phyloP scores from a whole-genome alignment of 1,284 basidiomycete species.

The Paramarasmius palmivorus region DNA sequence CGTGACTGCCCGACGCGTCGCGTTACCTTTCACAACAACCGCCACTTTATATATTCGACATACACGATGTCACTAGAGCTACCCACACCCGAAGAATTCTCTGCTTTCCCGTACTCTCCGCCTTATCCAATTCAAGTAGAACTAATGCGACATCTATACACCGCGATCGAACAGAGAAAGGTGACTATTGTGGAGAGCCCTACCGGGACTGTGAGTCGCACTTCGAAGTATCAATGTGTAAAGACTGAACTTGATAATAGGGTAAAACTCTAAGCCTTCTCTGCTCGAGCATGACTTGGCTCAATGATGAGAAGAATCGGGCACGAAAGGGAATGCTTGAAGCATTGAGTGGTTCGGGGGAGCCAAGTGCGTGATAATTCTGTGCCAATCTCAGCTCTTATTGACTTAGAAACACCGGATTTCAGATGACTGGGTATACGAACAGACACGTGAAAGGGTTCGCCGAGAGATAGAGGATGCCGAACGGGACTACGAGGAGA shows the following conservation, averaged over 20 bases:
- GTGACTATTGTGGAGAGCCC: slow-evolving; percentile 86
- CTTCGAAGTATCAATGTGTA: slow-evolving; percentile 2
- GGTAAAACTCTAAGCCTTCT: slow-evolving; percentile 88
- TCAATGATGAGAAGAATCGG: slow-evolving; percentile 69
- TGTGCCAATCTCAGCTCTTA: neutral
- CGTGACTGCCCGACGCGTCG: neutral
- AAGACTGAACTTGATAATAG: slow-evolving; percentile 30
- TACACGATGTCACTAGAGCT: slow-evolving; percentile 38
- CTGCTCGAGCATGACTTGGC: slow-evolving; percentile 81
- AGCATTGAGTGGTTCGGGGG: slow-evolving; percentile 35
- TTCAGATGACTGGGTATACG: slow-evolving; percentile 75
- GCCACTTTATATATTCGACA: no score
- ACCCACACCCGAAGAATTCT: slow-evolving; percentile 64
- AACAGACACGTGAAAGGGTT: slow-evolving; percentile 69
- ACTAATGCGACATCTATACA: slow-evolving; percentile 88
- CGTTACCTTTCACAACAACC: neutral
- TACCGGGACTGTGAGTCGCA: slow-evolving; percentile 70
- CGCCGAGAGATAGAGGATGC: slow-evolving; percentile 64
- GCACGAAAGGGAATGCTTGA: slow-evolving; percentile 61
- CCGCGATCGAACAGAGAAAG: slow-evolving; percentile 73
- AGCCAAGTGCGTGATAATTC: slow-evolving; percentile 25
- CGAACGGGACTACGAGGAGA: slow-evolving; percentile 63
- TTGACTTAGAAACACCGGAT: no score
- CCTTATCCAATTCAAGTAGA: slow-evolving; percentile 90
- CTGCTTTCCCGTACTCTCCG: slow-evolving; percentile 76